phyloP scores from a whole-genome alignment of 2,329 filamentous ascomycete genomes.

The Aspergillus flavus region DNA sequence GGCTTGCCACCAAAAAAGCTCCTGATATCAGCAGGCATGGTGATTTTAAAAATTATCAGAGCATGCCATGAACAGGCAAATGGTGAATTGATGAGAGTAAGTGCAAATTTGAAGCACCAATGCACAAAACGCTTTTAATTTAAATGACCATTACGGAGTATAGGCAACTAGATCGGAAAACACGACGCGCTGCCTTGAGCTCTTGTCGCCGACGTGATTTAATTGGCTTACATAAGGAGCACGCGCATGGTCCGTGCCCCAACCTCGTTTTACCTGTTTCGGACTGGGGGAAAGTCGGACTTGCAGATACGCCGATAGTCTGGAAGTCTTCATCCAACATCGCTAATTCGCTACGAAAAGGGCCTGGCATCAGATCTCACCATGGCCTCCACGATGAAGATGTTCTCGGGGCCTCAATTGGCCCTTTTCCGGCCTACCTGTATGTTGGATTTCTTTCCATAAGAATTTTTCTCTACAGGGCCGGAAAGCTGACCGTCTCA shows the following conservation, averaged over 20 bases:
- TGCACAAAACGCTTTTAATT: neutral
- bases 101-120: neutral
- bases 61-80: slow-evolving; percentile 3
- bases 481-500: slow-evolving; percentile 22
- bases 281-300: slow-evolving; percentile 23
- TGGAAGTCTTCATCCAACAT: slow-evolving; percentile 20
- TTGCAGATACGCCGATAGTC: slow-evolving; percentile 25
- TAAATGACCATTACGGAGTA: neutral
- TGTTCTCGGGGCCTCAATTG: slow-evolving; percentile 39
- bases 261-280: slow-evolving; percentile 23
- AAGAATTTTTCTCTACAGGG: slow-evolving; percentile 11
- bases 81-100: neutral
- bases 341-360: slow-evolving; percentile 6
- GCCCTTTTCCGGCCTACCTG: slow-evolving; percentile 37
- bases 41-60: slow-evolving; percentile 10
- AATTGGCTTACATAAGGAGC: slow-evolving; percentile 30
- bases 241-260: slow-evolving; percentile 28
- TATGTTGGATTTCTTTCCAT: slow-evolving; percentile 23
- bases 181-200: slow-evolving; percentile 30
- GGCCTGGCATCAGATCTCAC: slow-evolving; percentile 17
- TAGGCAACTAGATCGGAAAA: slow-evolving; percentile 20
- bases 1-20: slow-evolving; percentile 85
- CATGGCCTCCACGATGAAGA: slow-evolving; percentile 41
- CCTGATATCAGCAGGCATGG: slow-evolving; percentile 83
- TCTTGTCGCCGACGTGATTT: slow-evolving; percentile 21